phyloP scores from a whole-genome alignment of 1,284 basidiomycete species.

The Dichomitus squalens region DNA sequence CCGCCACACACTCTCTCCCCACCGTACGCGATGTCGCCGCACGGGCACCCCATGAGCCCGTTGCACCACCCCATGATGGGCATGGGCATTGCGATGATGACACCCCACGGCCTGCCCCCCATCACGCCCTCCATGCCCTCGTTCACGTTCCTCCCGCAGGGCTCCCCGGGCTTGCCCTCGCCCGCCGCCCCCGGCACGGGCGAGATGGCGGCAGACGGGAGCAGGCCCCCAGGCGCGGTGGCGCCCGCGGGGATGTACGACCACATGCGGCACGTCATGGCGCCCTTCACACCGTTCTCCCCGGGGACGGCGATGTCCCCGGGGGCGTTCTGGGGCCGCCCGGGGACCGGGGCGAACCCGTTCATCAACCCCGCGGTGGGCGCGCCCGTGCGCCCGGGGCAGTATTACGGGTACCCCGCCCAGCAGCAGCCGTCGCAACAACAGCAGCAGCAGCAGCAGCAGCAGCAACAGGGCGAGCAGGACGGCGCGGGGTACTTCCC shows the following conservation, averaged over 20 bases:
- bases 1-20: conserved; percentile 37
- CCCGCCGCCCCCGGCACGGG: conserved; percentile 15
- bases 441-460: conserved; percentile 11
- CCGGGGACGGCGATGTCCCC: conserved; percentile 73
- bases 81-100: conserved; percentile 43
- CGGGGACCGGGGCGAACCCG: conserved; percentile 50
- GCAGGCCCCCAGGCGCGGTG: not conserved
- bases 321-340: conserved; percentile 66
- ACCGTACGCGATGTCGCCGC: conserved; percentile 29
- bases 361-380: conserved; percentile 71
- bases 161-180: conserved; percentile 26
- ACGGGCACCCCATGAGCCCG: conserved; percentile 33
- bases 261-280: conserved; percentile 29
- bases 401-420: conserved; percentile 14
- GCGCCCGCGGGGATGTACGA: not conserved
- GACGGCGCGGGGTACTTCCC: conserved; percentile 29
- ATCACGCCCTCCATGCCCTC: conserved; percentile 82
- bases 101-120: conserved; percentile 71
- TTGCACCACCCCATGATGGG: conserved; percentile 38
- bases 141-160: conserved; percentile 65
- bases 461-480: conserved; percentile 9
- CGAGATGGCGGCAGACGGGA: conserved; percentile 17
- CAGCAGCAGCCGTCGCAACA: too few species aligned
- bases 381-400: conserved; percentile 51
- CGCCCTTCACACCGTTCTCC: conserved; percentile 49